Percentiles rank a stretch among this genome's conserved stretches.
phyloP scores from a whole-genome alignment of 805 yeast species.

The Pichia kluyveri region DNA sequence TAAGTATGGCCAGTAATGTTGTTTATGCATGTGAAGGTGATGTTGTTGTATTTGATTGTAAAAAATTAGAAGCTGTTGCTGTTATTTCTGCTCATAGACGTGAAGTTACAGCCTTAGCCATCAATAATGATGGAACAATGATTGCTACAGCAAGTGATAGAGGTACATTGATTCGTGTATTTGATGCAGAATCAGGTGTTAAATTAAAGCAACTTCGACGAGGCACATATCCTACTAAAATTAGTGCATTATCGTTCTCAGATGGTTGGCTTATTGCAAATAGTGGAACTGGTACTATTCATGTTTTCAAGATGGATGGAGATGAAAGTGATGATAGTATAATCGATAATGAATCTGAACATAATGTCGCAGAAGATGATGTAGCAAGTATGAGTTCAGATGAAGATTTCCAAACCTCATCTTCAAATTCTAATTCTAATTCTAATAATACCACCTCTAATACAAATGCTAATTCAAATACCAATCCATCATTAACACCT shows the following conservation, averaged over 20 bases:
- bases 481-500: neutral
- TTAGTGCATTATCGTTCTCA: constrained; percentile 75
- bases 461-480: too few relatives aligned
- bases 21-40: constrained; percentile 65
- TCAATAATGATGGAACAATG: constrained; percentile 70
- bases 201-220: constrained; percentile 73
- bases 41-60: constrained; percentile 74
- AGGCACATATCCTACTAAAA: constrained; percentile 84
- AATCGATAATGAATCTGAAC: neutral
- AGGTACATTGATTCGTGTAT: constrained; percentile 85
- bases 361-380: neutral
- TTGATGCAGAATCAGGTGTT: constrained; percentile 63
- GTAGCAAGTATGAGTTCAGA: neutral
- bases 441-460: too few relatives aligned
- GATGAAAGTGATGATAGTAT: constrained; percentile 19
- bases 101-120: constrained; percentile 58
- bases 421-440: too few relatives aligned
- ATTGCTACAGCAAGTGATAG: constrained; percentile 88
- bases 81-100: constrained; percentile 88
- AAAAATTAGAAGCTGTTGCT: constrained; percentile 68
- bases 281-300: constrained; percentile 89
- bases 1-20: constrained; percentile 44
- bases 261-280: constrained; percentile 72
- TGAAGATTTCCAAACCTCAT: too few relatives aligned
- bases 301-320: constrained; percentile 69